A percentile compares a stretch with the other conserved stretches of the same genome.
Conservation (phyloP, 352 stramenopile species). For the Peronospora belbahrii region DNA sequence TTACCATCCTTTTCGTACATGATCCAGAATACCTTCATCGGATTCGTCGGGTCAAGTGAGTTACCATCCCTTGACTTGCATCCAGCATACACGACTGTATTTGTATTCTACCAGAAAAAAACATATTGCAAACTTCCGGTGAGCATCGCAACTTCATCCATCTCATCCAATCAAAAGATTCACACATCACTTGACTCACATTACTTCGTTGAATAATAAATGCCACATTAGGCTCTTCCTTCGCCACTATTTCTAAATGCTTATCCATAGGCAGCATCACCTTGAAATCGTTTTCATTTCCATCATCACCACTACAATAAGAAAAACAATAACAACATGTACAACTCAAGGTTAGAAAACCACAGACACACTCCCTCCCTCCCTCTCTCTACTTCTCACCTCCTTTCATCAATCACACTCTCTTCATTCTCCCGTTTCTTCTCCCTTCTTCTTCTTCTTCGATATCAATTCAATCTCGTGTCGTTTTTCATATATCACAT, state of each 20-base stretch:
- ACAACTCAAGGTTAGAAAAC: too few relatives aligned
- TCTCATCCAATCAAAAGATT: background rate
- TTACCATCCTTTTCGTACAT: constrained; percentile 77
- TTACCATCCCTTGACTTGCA: constrained; percentile 33
- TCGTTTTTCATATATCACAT: too few relatives aligned
- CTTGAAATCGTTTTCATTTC: constrained; percentile 10
- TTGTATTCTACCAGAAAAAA: constrained; percentile 49
- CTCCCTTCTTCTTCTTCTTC: constrained; percentile 36
- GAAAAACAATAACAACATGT: too few relatives aligned
- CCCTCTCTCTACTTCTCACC: background rate
- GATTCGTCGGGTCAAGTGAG: constrained; percentile 45
- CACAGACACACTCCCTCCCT: too few relatives aligned
- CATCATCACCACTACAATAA: constrained; percentile 2
- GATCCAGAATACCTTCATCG: constrained; percentile 79
- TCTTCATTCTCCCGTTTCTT: constrained; percentile 21
- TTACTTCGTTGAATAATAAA: constrained; percentile 86
- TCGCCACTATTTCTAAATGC: constrained; percentile 53
- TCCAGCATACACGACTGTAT: constrained; percentile 77
- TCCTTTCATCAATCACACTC: constrained; percentile 2
- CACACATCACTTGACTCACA: constrained; percentile 23
- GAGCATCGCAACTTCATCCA: background rate
- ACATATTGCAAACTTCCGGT: too few relatives aligned
- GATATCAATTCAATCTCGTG: constrained; percentile 9
- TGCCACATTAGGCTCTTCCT: constrained; percentile 64
- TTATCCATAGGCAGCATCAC: constrained; percentile 52